These are phyloP conservation scores for Tetrahymena borealis DNA, from an alignment of 73 alveolate species.

Conservation along the genomic window DNA sequence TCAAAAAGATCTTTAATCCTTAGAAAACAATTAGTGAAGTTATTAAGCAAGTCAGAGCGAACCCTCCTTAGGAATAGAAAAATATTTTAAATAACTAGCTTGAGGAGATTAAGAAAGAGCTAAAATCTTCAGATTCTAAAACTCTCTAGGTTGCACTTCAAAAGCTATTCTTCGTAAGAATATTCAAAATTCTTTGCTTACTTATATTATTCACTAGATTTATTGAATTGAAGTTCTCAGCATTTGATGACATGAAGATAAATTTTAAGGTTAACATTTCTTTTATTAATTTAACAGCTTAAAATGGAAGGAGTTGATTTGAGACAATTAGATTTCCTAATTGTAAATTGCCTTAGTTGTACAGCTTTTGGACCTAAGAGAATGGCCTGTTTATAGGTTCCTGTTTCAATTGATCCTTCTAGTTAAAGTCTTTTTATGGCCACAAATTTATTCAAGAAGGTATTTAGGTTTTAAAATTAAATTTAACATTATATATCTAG, in stretches of 20 bases:
- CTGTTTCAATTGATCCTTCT: background rate
- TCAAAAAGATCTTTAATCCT: background rate
- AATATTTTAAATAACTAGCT: background rate
- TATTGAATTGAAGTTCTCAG: no score
- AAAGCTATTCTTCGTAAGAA: background rate
- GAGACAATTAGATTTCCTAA: background rate
- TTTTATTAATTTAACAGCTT: background rate
- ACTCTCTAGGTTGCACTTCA: background rate
- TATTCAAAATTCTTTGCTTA: background rate
- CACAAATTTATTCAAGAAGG: background rate
- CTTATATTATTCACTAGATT: no score
- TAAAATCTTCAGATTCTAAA: background rate
- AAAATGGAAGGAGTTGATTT: conserved; percentile 1
- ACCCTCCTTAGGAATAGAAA: background rate
- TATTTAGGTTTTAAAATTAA: background rate
- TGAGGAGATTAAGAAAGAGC: background rate
- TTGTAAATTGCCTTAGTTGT: background rate
- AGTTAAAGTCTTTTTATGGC: background rate
- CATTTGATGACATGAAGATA: no score
- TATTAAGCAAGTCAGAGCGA: background rate
- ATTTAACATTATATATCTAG: background rate
- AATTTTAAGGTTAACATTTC: no score
- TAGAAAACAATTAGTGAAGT: background rate
- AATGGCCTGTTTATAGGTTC: background rate
- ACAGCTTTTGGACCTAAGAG: background rate